A percentile compares a stretch with the other conserved stretches of the same genome.
phyloP scores from a whole-genome alignment of 2,329 filamentous ascomycete species.

The Venturia pyrina region DNA sequence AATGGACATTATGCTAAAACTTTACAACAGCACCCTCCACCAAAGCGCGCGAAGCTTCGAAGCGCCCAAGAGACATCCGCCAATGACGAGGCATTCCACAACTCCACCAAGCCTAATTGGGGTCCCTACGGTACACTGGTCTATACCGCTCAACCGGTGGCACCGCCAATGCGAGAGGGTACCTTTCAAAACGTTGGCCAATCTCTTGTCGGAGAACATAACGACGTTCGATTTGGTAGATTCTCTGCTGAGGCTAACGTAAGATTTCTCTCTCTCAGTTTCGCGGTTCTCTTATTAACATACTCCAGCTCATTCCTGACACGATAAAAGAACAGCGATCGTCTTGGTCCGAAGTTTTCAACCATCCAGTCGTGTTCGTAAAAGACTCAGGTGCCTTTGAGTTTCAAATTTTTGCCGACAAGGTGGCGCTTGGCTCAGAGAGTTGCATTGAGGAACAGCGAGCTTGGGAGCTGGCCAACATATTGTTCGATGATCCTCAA shows the following conservation, averaged over 20 bases:
- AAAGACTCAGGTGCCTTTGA: conserved; percentile 29
- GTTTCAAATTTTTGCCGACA: conserved; percentile 41
- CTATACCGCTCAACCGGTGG: conserved; percentile 42
- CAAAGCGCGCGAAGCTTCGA: conserved; percentile 63
- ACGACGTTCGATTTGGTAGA: conserved; percentile 55
- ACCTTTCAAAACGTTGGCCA: conserved; percentile 45
- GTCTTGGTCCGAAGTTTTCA: conserved; percentile 31
- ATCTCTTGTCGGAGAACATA: conserved; percentile 51
- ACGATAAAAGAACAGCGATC: conserved; percentile 41
- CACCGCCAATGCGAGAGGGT: conserved; percentile 32
- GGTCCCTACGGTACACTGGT: conserved; percentile 64
- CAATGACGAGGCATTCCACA: conserved; percentile 58
- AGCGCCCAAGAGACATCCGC: conserved; percentile 51
- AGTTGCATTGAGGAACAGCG: conserved; percentile 52
- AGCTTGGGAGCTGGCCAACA: conserved; percentile 77
- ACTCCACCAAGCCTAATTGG: conserved; percentile 70
- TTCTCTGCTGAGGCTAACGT: conserved; percentile 42
- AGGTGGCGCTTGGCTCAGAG: conserved; percentile 26
- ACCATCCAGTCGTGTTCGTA: conserved; percentile 47
- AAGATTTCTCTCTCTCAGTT: conserved; percentile 16
- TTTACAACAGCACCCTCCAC: conserved; percentile 67
- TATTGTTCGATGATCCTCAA: conserved; percentile 67
- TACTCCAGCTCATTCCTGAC: conserved; percentile 29
- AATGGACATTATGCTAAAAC: conserved; percentile 14
- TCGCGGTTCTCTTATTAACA: not conserved